Base-by-base conservation (phyloP, 148 eudicot species). In the Vaccinium myrtillus region DNA sequence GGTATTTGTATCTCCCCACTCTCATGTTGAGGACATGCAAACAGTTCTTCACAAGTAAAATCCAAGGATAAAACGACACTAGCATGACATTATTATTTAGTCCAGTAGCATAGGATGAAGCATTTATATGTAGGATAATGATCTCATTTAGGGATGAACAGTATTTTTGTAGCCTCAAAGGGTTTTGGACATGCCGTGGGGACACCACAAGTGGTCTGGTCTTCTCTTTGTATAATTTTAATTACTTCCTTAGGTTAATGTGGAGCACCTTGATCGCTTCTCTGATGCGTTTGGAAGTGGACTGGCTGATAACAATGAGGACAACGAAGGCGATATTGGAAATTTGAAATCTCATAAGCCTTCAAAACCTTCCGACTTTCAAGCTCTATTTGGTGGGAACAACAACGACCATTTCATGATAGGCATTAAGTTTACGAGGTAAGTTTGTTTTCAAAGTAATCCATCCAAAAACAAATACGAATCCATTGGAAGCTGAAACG, bases 341-440 rank as follows among this genome's bases (percentile, higher is more conserved):
- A 87, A 77, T 46, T 75, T 75, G 53, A 91, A 88, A 80, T 84
- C 89, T 53, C 85, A 88, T 69, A 91, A 87, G 83, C 61, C 91
- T 56, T 81, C 91, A 58, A 97, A 97, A 83, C 99, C 99, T 85
- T 85, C 94, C 27, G 99, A 97, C 85, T 90, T 82, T 85, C 87
- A 94, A 81, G 91, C 93, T 69, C 90, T 97, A 48, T 91, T 97
- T 91, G 96, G 96, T 82, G 95, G 89, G 69, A 95, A 95, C 88
- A 94, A 92, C 85, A 87, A 94, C 73, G 99, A 97, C 87, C 91
- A 88, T 87, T 97, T 97, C 86, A 90, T 95, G 98, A 87, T 95
- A 75, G 98, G 99, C 89, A 86, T 97, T 73, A 94, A 97, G 87
- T 94, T 92, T 86, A 92, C 94, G 16, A 89, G 93, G 98, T 97